phyloP scores from a whole-genome alignment of 257 asterid genomes.

The Cinchona pubescens region DNA sequence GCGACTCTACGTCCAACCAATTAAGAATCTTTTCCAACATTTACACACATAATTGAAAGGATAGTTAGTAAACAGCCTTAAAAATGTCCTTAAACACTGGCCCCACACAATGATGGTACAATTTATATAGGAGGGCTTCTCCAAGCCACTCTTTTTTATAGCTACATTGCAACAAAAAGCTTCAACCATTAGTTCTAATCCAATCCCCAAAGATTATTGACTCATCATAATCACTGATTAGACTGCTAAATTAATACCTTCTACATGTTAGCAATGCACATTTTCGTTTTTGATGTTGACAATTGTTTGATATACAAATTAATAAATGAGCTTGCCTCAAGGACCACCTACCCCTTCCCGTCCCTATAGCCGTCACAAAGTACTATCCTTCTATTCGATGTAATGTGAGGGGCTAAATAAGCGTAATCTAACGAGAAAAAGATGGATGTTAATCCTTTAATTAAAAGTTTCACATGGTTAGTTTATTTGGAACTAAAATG shows the following conservation, averaged over 20 bases:
- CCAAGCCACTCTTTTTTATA: neutral
- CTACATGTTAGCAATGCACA: neutral
- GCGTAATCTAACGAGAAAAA: neutral
- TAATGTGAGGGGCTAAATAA: neutral
- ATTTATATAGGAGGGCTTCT: neutral
- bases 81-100: neutral
- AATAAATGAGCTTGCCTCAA: neutral
- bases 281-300: neutral
- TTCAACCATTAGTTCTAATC: neutral
- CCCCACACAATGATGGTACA: neutral
- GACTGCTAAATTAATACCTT: neutral
- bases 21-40: slow-evolving; percentile 24
- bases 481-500: neutral
- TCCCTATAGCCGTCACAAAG: no score
- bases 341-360: neutral
- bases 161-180: slow-evolving; percentile 1
- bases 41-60: slow-evolving; percentile 20
- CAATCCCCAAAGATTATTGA: neutral
- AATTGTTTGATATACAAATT: neutral
- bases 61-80: slow-evolving; percentile 9
- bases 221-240: slow-evolving; percentile 10
- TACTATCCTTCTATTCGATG: neutral
- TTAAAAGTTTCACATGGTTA: neutral
- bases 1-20: slow-evolving; percentile 20
- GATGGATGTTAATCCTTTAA: neutral